Evolutionary conservation across 768 basidiomycete species (phyloP).

Genomic region (Psilocybe tampanensis): DNA sequence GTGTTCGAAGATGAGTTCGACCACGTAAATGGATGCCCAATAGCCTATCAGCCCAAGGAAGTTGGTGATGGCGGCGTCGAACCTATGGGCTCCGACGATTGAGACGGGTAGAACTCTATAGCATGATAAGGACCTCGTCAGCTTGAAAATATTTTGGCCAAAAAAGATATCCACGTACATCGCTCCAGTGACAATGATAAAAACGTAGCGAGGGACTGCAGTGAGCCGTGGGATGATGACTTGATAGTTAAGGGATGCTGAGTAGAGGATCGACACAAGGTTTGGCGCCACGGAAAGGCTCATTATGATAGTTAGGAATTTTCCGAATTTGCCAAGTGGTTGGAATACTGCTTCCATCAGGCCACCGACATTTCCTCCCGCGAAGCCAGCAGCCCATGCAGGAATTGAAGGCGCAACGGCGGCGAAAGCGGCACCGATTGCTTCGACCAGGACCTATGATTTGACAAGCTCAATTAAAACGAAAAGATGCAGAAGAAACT

Average conservation of each 20-base stretch:
- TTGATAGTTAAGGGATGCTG: conserved; percentile 72
- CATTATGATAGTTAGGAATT: conserved; percentile 77
- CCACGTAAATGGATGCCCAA: conserved; percentile 59
- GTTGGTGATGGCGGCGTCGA: conserved; percentile 67
- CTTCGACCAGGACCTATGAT: conserved; percentile 41
- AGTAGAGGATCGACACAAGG: conserved; percentile 82
- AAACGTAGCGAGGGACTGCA: conserved; percentile 72
- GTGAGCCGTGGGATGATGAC: conserved; percentile 60
- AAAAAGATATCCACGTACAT: conserved; percentile 47
- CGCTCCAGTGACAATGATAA: conserved; percentile 68
- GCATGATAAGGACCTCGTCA: not conserved
- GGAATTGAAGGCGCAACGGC: conserved; percentile 56
- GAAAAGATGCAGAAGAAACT: not conserved
- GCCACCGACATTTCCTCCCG: conserved; percentile 65
- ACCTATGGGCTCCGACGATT: conserved; percentile 71
- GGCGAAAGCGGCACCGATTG: conserved; percentile 63
- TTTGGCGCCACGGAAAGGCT: conserved; percentile 81
- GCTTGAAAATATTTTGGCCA: not conserved
- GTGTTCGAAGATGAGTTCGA: conserved; percentile 69
- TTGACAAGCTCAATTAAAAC: not conserved
- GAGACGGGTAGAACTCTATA: conserved; percentile 61
- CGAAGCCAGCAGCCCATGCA: conserved; percentile 51
- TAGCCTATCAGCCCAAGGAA: conserved; percentile 78
- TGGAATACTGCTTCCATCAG: conserved; percentile 67
- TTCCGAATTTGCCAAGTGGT: conserved; percentile 74